phyloP scores from a whole-genome alignment of 73 alveolate species.

The Tetrahymena elliotti region DNA sequence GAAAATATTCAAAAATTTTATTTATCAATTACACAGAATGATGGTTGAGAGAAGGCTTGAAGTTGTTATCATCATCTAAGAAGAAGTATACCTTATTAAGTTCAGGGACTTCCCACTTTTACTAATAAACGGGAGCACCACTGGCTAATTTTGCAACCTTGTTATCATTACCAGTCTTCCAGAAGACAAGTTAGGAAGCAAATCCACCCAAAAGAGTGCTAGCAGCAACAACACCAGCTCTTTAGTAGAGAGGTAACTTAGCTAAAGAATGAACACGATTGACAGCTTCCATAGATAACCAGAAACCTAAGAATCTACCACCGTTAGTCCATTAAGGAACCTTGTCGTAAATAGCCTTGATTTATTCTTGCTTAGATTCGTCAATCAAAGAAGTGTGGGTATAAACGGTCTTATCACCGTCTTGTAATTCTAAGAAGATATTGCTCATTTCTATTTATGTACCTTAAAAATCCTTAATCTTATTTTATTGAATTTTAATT shows the following conservation, averaged over 20 bases:
- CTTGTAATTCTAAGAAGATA: background rate
- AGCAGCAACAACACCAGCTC: constrained; percentile 41
- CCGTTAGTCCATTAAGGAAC: constrained; percentile 4
- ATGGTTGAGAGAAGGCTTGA: constrained; percentile 35
- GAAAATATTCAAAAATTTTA: background rate
- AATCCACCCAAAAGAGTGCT: constrained; percentile 10
- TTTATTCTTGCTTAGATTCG: constrained; percentile 6
- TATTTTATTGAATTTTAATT: background rate
- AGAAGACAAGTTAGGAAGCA: background rate
- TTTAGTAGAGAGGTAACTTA: constrained; percentile 18
- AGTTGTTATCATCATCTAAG: constrained; percentile 41
- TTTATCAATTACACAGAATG: constrained; percentile 3
- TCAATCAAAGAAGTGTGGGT: constrained; percentile 31
- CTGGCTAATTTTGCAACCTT: constrained; percentile 8
- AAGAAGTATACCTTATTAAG: constrained; percentile 29
- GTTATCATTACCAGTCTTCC: background rate
- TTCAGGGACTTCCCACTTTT: constrained; percentile 39
- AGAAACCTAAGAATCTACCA: constrained; percentile 6
- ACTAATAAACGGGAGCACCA: constrained; percentile 42
- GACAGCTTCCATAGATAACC: constrained; percentile 25
- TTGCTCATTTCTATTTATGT: background rate
- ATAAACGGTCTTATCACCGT: constrained; percentile 28
- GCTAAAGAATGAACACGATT: constrained; percentile 13
- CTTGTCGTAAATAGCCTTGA: constrained; percentile 1
- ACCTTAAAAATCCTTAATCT: background rate